phyloP scores from a whole-genome alignment of 2,329 filamentous ascomycete genomes.

The Curvularia spicifera region DNA sequence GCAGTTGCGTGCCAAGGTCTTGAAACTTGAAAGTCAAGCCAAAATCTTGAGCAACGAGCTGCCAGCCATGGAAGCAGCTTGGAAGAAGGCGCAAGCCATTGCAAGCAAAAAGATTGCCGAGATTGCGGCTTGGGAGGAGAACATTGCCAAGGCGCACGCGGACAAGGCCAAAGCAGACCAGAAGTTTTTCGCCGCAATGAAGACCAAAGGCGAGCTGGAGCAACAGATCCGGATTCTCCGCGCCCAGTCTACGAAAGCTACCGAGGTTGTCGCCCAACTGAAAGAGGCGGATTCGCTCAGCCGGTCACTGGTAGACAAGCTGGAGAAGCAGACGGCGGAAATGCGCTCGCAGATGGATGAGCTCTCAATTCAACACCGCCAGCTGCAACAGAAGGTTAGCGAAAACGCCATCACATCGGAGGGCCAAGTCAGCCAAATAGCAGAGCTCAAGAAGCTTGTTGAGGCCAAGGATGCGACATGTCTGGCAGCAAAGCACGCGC shows the following conservation, averaged over 20 bases:
- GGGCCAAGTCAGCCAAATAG: slow-evolving; percentile 74
- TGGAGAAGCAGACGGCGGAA: slow-evolving; percentile 90
- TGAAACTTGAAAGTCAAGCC: slow-evolving; percentile 79
- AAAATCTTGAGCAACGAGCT: slow-evolving; percentile 85
- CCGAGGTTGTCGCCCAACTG: slow-evolving; percentile 89
- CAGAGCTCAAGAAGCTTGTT: slow-evolving; percentile 75
- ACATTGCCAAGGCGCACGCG: slow-evolving; percentile 72
- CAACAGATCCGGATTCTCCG: slow-evolving; percentile 80
- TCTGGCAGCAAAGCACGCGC: slow-evolving; percentile 66
- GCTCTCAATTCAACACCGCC: slow-evolving; percentile 74
- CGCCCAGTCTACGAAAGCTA: slow-evolving; percentile 84
- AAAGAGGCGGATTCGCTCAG: slow-evolving; percentile 88
- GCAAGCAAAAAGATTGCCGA: slow-evolving; percentile 88
- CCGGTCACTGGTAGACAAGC: slow-evolving; percentile 75
- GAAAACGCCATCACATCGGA: slow-evolving; percentile 76
- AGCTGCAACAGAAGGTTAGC: slow-evolving; percentile 72
- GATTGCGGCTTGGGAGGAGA: slow-evolving; percentile 76
- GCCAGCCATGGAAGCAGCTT: slow-evolving; percentile 86
- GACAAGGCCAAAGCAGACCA: slow-evolving; percentile 98
- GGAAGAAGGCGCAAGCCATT: slow-evolving; percentile 84
- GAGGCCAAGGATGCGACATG: slow-evolving; percentile 76
- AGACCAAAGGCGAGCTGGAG: slow-evolving; percentile 85
- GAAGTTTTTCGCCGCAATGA: slow-evolving; percentile 96
- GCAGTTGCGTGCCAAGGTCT: slow-evolving; percentile 75
- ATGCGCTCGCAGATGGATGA: slow-evolving; percentile 78